A percentile compares a stretch with the other conserved stretches of the same genome.
These are phyloP conservation scores for Apiotrichum montevideense DNA, from an alignment of 1,284 basidiomycete species.

Conservation along the genomic window DNA sequence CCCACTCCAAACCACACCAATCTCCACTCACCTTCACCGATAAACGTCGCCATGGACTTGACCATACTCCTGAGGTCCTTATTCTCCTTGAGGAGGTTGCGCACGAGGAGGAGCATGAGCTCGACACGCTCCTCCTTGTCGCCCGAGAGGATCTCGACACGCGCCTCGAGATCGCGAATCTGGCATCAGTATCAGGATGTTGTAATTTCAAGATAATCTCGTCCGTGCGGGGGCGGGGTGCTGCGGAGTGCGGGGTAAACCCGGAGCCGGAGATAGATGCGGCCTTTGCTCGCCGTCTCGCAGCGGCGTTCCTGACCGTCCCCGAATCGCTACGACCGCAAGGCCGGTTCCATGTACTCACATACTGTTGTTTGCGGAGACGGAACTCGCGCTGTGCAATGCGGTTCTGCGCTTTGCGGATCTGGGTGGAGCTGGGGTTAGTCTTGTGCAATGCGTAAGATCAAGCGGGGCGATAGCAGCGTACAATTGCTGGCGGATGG, in stretches of 20 bases:
- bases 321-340: too few species aligned
- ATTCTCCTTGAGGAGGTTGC: conserved; percentile 85
- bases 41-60: conserved; percentile 66
- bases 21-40: conserved; percentile 68
- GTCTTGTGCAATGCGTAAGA: background rate
- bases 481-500: too few species aligned
- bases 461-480: too few species aligned
- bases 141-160: conserved; percentile 81
- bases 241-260: too few species aligned
- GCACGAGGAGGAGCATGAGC: conserved; percentile 72
- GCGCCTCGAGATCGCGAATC: conserved; percentile 87
- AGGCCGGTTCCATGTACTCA: conserved; percentile 12
- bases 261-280: too few species aligned
- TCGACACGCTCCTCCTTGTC: conserved; percentile 78
- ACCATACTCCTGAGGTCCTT: conserved; percentile 71
- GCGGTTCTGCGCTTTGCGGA: conserved; percentile 62
- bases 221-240: too few species aligned
- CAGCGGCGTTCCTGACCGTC: too few species aligned
- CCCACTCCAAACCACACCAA: conserved; percentile 16
- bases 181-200: conserved; percentile 34
- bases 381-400: conserved; percentile 90
- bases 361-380: conserved; percentile 65
- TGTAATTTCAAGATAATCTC: too few species aligned
- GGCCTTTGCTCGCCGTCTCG: too few species aligned
- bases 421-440: conserved; percentile 26